Conservation (phyloP, 176 grass and related monocot genomes). For the barley (Hordeum vulgare) region MorexV3_pseudomolecules_assembly NC_058523.1:150465911-150466410, state of each 20-base stretch:
- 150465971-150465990: not conserved
- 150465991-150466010: not conserved
- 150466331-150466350: conserved; percentile 90
- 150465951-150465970: not conserved
- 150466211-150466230: not conserved
- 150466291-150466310: conserved; percentile 93
- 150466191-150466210: not conserved
- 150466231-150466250: conserved; percentile 2
- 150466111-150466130: not conserved
- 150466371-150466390: conserved; percentile 60
- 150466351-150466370: conserved; percentile 85
- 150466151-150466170: not conserved
- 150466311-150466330: conserved; percentile 93
- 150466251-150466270: conserved; percentile 69
- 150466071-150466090: not conserved
- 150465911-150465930: not conserved
- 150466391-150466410: conserved; percentile 72
- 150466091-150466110: not conserved
- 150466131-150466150: not conserved
- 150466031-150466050: not conserved
- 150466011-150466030: not conserved
- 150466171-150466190: conserved; percentile 1
- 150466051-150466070: not conserved
- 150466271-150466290: conserved; percentile 92
- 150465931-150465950: not conserved